Conservation (phyloP, 106 monocot genomes). For the Dendrobium chrysotoxum region DNA sequence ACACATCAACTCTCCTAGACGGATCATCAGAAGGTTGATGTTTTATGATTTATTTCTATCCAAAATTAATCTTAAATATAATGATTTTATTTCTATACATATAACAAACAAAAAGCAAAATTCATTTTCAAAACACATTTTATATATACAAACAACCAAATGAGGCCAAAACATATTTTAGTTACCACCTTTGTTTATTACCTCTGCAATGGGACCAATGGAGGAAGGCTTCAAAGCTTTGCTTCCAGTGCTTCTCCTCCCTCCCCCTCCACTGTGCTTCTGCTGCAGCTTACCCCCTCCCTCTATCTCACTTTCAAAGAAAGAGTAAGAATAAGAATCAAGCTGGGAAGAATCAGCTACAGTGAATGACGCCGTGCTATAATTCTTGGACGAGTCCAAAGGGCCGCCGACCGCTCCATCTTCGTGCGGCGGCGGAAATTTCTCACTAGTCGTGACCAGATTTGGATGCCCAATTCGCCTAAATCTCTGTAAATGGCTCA, state of each 20-base stretch:
- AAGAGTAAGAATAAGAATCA: conserved; percentile 21
- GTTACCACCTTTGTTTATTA: not conserved
- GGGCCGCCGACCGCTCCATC: conserved; percentile 55
- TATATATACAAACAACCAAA: too few species aligned
- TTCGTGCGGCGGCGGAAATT: conserved; percentile 86
- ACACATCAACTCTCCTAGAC: too few species aligned
- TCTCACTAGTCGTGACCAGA: conserved; percentile 62
- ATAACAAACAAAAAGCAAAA: too few species aligned
- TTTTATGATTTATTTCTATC: too few species aligned
- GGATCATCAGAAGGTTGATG: too few species aligned
- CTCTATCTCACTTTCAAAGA: conserved; percentile 14
- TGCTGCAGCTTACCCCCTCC: not conserved
- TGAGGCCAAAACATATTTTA: too few species aligned
- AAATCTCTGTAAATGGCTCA: conserved; percentile 25
- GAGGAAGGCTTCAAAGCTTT: conserved; percentile 13
- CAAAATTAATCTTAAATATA: too few species aligned
- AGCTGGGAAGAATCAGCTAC: conserved; percentile 12
- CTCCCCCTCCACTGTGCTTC: not conserved
- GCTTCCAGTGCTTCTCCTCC: not conserved
- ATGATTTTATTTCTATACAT: too few species aligned
- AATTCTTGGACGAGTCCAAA: conserved; percentile 17
- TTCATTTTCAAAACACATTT: too few species aligned
- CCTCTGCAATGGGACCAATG: conserved; percentile 11
- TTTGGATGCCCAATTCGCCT: conserved; percentile 24
- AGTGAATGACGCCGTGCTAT: conserved; percentile 28